phyloP scores from a whole-genome alignment of 345 rosid species.

The Leavenworthia alabamica region DNA sequence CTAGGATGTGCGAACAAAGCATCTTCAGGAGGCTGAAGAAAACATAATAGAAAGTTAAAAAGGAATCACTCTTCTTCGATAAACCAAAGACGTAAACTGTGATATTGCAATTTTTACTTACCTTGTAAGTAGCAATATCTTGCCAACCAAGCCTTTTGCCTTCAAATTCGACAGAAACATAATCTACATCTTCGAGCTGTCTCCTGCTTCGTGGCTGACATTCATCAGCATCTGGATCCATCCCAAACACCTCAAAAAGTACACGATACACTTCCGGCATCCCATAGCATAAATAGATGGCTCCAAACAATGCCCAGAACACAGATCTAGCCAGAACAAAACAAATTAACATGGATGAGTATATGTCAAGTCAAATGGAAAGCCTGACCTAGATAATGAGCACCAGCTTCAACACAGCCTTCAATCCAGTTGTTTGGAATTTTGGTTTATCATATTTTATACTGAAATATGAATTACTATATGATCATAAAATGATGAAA shows the following conservation, averaged over 20 bases:
- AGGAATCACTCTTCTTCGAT: not conserved
- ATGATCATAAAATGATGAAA: not conserved
- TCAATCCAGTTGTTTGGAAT: not conserved
- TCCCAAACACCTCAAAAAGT: conserved; percentile 92
- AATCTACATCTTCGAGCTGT: conserved; percentile 93
- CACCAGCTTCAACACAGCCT: no score
- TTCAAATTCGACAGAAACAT: conserved; percentile 88
- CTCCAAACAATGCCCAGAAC: conserved; percentile 94
- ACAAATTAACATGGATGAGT: not conserved
- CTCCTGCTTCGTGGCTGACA: conserved; percentile 88
- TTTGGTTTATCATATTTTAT: not conserved
- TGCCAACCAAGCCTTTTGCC: conserved; percentile 78
- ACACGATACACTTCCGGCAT: conserved; percentile 94
- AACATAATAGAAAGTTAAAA: not conserved
- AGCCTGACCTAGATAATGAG: no score
- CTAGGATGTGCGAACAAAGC: conserved; percentile 92
- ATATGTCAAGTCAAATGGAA: no score
- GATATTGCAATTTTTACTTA: no score
- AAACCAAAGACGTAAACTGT: not conserved
- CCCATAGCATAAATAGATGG: conserved; percentile 86
- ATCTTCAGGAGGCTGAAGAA: conserved; percentile 83
- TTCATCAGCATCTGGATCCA: conserved; percentile 94
- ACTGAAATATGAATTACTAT: not conserved
- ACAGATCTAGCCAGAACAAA: conserved; percentile 51
- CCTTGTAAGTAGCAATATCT: conserved; percentile 89